These are phyloP conservation scores for Biscogniauxia mediterranea DNA, from an alignment of 2,329 filamentous ascomycete species.

Conservation along the genomic window DNA sequence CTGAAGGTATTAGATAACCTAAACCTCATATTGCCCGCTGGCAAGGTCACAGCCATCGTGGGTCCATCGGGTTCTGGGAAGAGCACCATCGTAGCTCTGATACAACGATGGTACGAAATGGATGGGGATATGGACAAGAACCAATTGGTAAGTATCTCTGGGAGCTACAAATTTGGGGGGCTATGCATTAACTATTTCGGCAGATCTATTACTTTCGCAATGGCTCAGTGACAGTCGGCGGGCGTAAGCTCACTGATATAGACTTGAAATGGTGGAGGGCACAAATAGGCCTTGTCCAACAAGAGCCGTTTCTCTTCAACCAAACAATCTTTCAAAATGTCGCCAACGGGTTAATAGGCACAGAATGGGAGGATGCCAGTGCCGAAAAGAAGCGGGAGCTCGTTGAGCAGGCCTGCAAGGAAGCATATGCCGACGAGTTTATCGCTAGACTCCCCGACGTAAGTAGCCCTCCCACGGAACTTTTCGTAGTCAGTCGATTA, in stretches of 20 bases:
- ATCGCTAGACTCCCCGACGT: constrained; percentile 50
- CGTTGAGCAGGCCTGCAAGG: constrained; percentile 52
- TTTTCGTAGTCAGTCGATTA: background rate
- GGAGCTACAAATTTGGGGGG: background rate
- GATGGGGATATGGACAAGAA: constrained; percentile 40
- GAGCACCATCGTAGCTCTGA: constrained; percentile 68
- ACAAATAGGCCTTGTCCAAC: constrained; percentile 64
- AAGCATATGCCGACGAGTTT: constrained; percentile 59
- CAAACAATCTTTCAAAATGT: constrained; percentile 64
- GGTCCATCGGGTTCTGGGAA: constrained; percentile 73
- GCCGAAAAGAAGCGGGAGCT: constrained; percentile 45
- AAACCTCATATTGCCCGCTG: constrained; percentile 55
- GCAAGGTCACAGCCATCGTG: constrained; percentile 72
- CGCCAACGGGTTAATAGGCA: constrained; percentile 53
- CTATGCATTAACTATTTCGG: constrained; percentile 5
- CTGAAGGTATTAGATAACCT: constrained; percentile 62
- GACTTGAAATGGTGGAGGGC: constrained; percentile 63
- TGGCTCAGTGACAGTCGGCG: constrained; percentile 54
- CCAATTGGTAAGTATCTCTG: constrained; percentile 23
- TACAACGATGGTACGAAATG: constrained; percentile 71
- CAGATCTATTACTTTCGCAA: constrained; percentile 35
- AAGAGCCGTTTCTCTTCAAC: constrained; percentile 68
- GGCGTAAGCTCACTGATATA: constrained; percentile 53
- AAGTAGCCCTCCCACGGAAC: constrained; percentile 4
- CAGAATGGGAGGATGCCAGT: constrained; percentile 50